Percentiles rank a stretch among this genome's conserved stretches.
These are phyloP conservation scores for Themeda triandra DNA, from an alignment of 176 grass and related monocot genomes.

Conservation along the genomic window DNA sequence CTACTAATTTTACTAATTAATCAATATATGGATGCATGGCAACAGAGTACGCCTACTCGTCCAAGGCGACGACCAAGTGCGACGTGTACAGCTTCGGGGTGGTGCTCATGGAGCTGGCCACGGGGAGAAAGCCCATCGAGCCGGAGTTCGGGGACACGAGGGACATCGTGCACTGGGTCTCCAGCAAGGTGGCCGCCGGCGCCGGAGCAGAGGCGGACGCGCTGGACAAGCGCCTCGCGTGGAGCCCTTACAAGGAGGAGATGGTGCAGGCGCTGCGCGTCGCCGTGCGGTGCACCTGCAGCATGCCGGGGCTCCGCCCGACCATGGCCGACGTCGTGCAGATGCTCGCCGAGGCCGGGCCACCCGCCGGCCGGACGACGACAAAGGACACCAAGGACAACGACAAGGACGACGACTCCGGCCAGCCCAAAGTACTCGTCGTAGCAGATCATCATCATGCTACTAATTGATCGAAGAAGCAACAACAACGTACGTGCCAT, in stretches of 20 bases:
- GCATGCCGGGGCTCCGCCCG: constrained; percentile 55
- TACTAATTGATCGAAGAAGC: neutral
- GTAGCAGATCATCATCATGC: neutral
- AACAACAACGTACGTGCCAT: neutral
- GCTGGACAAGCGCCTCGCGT: constrained; percentile 60
- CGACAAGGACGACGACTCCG: too few relatives aligned
- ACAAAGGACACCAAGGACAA: constrained; percentile 16
- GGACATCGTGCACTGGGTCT: constrained; percentile 86
- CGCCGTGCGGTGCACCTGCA: constrained; percentile 80
- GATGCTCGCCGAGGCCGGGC: constrained; percentile 65
- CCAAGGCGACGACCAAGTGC: constrained; percentile 86
- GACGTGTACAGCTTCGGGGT: constrained; percentile 90
- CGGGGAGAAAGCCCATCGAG: constrained; percentile 93
- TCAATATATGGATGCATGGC: too few relatives aligned
- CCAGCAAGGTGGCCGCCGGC: constrained; percentile 60
- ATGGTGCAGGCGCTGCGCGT: constrained; percentile 75
- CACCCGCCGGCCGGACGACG: constrained; percentile 4
- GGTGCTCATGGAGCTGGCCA: constrained; percentile 77
- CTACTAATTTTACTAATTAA: too few relatives aligned
- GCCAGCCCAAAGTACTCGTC: too few relatives aligned
- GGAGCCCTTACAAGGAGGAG: constrained; percentile 81
- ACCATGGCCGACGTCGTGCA: constrained; percentile 96
- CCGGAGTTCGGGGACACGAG: constrained; percentile 79
- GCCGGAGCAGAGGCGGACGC: constrained; percentile 41
- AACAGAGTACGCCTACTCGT: constrained; percentile 88